Percentiles rank a stretch among this genome's conserved stretches.
Conservation (phyloP, 331 rosid species). For the Phaseolus coccineus region DNA sequence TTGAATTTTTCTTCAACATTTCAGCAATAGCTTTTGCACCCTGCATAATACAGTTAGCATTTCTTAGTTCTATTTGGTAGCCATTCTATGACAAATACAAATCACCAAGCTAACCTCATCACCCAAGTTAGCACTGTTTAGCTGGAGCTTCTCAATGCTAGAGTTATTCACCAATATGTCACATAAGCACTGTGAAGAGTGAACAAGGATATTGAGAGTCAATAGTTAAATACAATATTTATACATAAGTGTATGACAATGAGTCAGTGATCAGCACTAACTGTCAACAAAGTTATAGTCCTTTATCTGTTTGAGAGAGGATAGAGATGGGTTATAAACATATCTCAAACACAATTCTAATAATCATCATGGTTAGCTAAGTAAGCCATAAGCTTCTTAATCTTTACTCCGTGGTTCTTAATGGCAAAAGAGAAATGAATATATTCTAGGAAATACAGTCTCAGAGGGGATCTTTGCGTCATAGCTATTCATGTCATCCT, state of each 20-base stretch:
- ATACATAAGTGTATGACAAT: conserved; percentile 28
- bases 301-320: conserved; percentile 20
- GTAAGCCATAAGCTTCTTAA: conserved; percentile 35
- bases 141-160: conserved; percentile 82
- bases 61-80: conserved; percentile 40
- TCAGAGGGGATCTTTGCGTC: neutral
- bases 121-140: conserved; percentile 91
- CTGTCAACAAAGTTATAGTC: conserved; percentile 19
- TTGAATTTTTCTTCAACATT: conserved; percentile 85
- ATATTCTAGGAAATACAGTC: conserved; percentile 37
- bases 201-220: conserved; percentile 47
- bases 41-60: conserved; percentile 54
- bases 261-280: conserved; percentile 35
- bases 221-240: conserved; percentile 32
- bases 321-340: conserved; percentile 11
- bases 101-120: conserved; percentile 82
- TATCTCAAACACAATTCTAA: conserved; percentile 32
- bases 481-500: neutral
- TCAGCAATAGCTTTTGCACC: conserved; percentile 94
- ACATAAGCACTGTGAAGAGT: conserved; percentile 80
- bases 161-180: conserved; percentile 75
- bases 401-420: conserved; percentile 34
- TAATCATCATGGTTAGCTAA: conserved; percentile 37
- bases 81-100: conserved; percentile 17
- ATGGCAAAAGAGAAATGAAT: conserved; percentile 16